A percentile compares a stretch with the other conserved stretches of the same genome.
Conservation (phyloP, 257 asterid species). For the Eustoma russellianum region DNA sequence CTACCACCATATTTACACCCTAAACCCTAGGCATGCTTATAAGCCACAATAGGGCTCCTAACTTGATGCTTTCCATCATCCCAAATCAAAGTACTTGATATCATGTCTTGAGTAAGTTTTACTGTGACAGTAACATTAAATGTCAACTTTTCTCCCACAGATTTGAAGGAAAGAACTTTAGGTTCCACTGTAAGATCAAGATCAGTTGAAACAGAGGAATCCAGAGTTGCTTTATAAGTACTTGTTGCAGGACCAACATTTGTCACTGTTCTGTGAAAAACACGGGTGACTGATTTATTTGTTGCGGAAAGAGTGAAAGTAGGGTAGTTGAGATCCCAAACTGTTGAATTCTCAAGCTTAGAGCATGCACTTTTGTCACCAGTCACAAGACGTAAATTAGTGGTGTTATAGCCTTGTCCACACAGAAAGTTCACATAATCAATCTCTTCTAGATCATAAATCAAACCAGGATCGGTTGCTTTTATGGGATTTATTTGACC, state of each 20-base stretch:
- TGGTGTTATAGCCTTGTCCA: constrained; percentile 58
- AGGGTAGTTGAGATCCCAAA: constrained; percentile 55
- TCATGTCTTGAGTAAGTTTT: constrained; percentile 1
- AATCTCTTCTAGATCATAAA: constrained; percentile 39
- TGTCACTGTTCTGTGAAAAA: constrained; percentile 43
- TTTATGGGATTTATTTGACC: constrained; percentile 61
- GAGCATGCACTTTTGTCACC: constrained; percentile 48
- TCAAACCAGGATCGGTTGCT: constrained; percentile 50
- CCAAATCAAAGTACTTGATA: constrained; percentile 47
- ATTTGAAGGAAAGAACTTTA: constrained; percentile 25
- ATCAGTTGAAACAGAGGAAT: constrained; percentile 6
- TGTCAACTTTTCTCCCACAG: constrained; percentile 24
- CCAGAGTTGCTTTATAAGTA: constrained; percentile 28
- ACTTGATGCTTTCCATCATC: constrained; percentile 48
- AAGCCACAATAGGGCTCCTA: constrained; percentile 47
- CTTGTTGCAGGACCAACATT: constrained; percentile 51
- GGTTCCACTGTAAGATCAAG: constrained; percentile 35
- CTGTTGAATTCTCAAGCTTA: constrained; percentile 27
- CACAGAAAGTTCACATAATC: constrained; percentile 55
- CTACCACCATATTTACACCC: no score
- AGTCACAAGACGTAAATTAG: constrained; percentile 31
- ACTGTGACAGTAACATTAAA: constrained; percentile 30
- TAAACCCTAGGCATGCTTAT: constrained; percentile 7
- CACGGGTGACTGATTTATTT: constrained; percentile 8
- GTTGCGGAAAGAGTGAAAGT: constrained; percentile 37